Conservation (phyloP, 139 green algal species). For the Monoraphidium neglectum region DNA sequence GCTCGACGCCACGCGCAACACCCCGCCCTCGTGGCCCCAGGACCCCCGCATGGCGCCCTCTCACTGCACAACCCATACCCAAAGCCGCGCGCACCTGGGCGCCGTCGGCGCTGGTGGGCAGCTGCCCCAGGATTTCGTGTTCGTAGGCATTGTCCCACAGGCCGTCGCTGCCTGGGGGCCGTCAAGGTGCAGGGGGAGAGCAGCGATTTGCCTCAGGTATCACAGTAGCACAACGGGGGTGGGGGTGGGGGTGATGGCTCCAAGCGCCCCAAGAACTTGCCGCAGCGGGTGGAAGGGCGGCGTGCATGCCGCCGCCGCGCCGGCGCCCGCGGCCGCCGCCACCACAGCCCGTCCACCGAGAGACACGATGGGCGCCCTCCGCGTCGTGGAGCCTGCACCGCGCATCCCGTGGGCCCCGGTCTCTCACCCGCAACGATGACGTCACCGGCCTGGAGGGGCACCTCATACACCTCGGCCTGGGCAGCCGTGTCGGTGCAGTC, state of each 20-base stretch:
- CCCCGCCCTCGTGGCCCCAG: too few relatives aligned
- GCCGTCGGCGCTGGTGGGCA: slow-evolving; percentile 21
- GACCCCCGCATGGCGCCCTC: too few relatives aligned
- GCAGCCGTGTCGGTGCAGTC: slow-evolving; percentile 71
- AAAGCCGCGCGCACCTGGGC: too few relatives aligned
- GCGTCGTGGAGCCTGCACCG: too few relatives aligned
- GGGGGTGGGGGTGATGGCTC: background rate
- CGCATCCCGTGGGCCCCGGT: too few relatives aligned
- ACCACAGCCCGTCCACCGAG: too few relatives aligned
- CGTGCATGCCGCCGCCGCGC: background rate
- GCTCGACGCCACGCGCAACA: too few relatives aligned
- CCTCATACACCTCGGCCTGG: slow-evolving; percentile 59
- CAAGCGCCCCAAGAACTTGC: background rate
- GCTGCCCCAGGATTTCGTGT: slow-evolving; percentile 28
- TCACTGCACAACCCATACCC: too few relatives aligned
- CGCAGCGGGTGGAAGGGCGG: background rate
- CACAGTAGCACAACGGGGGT: background rate
- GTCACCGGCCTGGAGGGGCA: slow-evolving; percentile 57
- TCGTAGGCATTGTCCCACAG: slow-evolving; percentile 72
- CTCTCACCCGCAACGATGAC: slow-evolving; percentile 64
- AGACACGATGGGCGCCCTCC: too few relatives aligned
- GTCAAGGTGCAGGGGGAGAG: background rate
- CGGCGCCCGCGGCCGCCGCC: background rate
- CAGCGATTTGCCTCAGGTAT: background rate
- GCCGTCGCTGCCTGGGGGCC: slow-evolving; percentile 56